These are phyloP conservation scores for Anisodus tanguticus DNA, from an alignment of 257 asterid species.

Conservation along the genomic window DNA sequence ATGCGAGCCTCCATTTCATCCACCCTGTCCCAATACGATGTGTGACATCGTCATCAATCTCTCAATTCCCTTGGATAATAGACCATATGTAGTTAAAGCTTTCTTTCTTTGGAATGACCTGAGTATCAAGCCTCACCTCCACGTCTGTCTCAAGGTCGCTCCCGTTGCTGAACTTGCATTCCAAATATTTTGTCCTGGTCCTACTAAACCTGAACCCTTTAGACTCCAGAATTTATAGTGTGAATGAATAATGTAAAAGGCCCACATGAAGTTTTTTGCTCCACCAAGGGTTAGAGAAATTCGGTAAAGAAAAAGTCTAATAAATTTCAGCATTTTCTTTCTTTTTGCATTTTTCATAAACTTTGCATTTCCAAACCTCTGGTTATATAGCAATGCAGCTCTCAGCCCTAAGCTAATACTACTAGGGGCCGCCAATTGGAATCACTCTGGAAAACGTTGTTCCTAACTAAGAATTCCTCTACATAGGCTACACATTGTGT, in stretches of 20 bases:
- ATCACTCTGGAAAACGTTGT: not conserved
- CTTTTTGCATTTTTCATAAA: not conserved
- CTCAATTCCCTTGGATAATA: too few species aligned
- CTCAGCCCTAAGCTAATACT: not conserved
- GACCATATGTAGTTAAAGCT: too few species aligned
- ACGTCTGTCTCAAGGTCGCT: too few species aligned
- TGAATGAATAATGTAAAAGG: constrained; percentile 3
- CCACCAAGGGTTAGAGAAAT: not conserved
- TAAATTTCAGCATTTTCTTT: not conserved
- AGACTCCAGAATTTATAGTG: not conserved
- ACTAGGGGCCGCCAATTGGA: not conserved
- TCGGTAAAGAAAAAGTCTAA: not conserved
- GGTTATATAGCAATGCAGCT: constrained; percentile 5
- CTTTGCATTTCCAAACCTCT: not conserved
- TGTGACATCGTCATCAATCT: too few species aligned
- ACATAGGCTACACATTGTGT: not conserved
- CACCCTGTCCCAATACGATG: too few species aligned
- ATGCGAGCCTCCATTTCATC: too few species aligned
- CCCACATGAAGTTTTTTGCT: not conserved
- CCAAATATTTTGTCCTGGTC: too few species aligned
- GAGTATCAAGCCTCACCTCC: too few species aligned
- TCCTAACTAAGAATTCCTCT: not conserved
- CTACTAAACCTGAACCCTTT: too few species aligned
- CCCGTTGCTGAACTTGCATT: too few species aligned
- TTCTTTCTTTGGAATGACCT: too few species aligned